phyloP scores from a whole-genome alignment of 352 stramenopile species.

The Phytophthora uliginosa region DNA sequence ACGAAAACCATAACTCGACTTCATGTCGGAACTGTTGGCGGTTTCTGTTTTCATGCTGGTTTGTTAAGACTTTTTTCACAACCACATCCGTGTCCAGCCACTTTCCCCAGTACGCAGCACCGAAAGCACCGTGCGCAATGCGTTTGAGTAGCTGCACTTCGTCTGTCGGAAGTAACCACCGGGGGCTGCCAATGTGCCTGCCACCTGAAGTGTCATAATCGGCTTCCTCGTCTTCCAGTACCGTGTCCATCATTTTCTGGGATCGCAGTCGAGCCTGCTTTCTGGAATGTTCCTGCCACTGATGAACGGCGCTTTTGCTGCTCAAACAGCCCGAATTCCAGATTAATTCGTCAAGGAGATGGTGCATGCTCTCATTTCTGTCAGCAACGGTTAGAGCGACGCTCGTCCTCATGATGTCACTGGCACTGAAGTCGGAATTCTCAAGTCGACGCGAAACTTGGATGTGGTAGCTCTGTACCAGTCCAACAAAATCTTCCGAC shows the following conservation, averaged over 20 bases:
- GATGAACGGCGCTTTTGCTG: not conserved
- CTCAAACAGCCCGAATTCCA: not conserved
- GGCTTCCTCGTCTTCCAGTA: not conserved
- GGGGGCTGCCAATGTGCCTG: not conserved
- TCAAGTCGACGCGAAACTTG: not conserved
- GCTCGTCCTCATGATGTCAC: not conserved
- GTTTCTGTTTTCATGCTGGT: not conserved
- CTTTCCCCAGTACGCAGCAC: slow-evolving; percentile 19
- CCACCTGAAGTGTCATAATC: not conserved
- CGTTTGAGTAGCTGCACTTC: slow-evolving; percentile 6
- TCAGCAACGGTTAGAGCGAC: not conserved
- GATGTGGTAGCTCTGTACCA: not conserved
- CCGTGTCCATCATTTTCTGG: not conserved
- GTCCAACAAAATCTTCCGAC: not conserved
- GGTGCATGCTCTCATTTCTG: not conserved
- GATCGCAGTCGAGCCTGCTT: not conserved
- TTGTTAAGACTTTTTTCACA: slow-evolving; percentile 19
- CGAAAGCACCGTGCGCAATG: slow-evolving; percentile 18
- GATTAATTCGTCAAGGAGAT: not conserved
- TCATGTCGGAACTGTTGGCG: slow-evolving; percentile 18
- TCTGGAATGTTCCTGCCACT: not conserved
- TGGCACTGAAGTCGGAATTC: not conserved
- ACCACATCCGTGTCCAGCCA: slow-evolving; percentile 26
- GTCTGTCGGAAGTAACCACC: slow-evolving; percentile 20
- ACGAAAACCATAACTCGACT: slow-evolving; percentile 31